A percentile compares a stretch with the other conserved stretches of the same genome.
phyloP scores from a whole-genome alignment of 139 green algal species.

The Volvox reticuliferus region DNA sequence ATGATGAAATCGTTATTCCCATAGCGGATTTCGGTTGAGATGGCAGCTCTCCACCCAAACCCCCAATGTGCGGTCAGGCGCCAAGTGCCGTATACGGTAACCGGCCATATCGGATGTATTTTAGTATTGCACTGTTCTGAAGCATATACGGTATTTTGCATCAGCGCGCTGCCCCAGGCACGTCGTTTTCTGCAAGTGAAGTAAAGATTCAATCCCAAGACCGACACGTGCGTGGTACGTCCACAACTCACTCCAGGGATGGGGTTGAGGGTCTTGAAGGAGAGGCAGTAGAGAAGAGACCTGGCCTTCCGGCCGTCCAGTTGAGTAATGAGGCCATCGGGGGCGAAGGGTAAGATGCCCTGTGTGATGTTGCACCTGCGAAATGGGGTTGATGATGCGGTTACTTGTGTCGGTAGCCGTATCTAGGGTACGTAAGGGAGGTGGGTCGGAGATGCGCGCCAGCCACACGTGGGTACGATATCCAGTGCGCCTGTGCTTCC shows the following conservation, averaged over 20 bases:
- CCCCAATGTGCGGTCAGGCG: background rate
- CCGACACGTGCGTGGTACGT: too few relatives aligned
- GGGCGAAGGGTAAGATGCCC: background rate
- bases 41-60: background rate
- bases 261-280: background rate
- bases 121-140: too few relatives aligned
- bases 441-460: background rate
- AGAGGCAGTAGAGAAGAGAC: constrained; percentile 10
- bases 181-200: too few relatives aligned
- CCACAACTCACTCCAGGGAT: background rate
- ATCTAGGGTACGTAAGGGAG: background rate
- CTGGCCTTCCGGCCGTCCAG: background rate
- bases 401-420: background rate
- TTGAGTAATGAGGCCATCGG: background rate
- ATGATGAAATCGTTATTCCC: too few relatives aligned
- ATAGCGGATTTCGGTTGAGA: background rate
- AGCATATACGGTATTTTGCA: too few relatives aligned
- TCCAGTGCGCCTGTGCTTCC: too few relatives aligned
- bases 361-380: constrained; percentile 7
- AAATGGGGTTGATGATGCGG: background rate
- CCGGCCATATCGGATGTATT: too few relatives aligned
- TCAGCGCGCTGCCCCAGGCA: too few relatives aligned
- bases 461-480: too few relatives aligned
- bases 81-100: background rate
- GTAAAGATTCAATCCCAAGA: too few relatives aligned